phyloP scores from a whole-genome alignment of 148 eudicot species.

The Fagopyrum tataricum region DNA sequence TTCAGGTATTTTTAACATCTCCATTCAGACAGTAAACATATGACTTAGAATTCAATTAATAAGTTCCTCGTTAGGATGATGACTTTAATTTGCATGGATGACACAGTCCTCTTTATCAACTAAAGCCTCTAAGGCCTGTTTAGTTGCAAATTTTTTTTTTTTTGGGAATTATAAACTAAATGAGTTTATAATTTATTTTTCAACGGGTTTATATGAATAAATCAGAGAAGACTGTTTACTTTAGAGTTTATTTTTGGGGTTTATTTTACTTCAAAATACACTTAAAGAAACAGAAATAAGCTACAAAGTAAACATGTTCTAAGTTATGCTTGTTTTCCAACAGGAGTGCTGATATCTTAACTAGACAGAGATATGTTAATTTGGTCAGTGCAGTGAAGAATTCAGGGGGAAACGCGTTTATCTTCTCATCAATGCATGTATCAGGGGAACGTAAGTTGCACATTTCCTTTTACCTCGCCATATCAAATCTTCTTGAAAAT shows the following conservation, averaged over 20 bases:
- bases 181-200: no score
- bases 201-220: no score
- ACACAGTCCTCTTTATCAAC: background rate
- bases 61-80: background rate
- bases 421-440: slow-evolving; percentile 97
- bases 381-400: slow-evolving; percentile 68
- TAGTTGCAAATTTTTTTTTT: no score
- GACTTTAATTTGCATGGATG: background rate
- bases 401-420: slow-evolving; percentile 61
- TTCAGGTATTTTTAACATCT: slow-evolving; percentile 50
- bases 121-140: slow-evolving; percentile 1
- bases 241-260: no score
- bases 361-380: slow-evolving; percentile 69
- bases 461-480: no score
- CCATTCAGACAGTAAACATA: background rate
- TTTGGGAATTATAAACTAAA: no score
- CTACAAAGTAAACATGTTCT: no score
- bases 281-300: no score
- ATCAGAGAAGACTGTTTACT: no score
- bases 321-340: background rate
- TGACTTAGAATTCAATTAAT: background rate
- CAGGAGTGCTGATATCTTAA: slow-evolving; percentile 74
- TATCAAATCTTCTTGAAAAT: background rate
- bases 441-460: slow-evolving; percentile 89
- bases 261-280: no score